Base-by-base conservation (phyloP, 2,329 filamentous ascomycete genomes). In the Colletotrichum sojae region DNA sequence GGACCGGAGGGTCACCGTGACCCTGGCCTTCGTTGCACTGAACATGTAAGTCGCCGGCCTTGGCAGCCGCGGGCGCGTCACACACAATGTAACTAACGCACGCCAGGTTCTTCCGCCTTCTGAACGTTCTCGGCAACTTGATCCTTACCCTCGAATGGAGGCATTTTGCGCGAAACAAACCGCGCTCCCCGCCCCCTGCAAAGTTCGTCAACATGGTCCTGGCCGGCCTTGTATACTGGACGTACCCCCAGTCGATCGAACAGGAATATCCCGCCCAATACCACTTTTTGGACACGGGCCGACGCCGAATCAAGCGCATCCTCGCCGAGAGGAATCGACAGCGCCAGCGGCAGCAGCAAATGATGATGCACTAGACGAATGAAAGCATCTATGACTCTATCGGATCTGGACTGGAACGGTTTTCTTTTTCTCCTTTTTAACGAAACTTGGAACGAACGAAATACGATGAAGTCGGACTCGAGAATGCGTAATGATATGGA, bases 221-320 rank as follows among this genome's bases (percentile, higher is more conserved):
- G 39, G 73, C 78, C 0, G 73, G 75, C 1, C 64, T 82, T 27
- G 78, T 82, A n/a, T 78, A 81, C 54, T 83, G 80, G 79, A 82
- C 81, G 5, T 82, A 83, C 40, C 82, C 82, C 8, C 79, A 79
- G 49, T 78, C 75, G 20, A 73, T 82, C 5, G 79, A 82, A 66
- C 81, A 82, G 63, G 76, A 76, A 31, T 82, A 81, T 48, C 78
- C 79, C 39, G 49, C 67, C 10, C 67, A 67, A 36, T 70, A 70
- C 31, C 64, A 70, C 27, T 61, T 69, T 18, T 60, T 69, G 49
- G 66, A 69, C 51, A 69, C 67, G 22, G 67, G 67, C 51, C 55
- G 67, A 13, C 67, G 67, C 36, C 67, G 67, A 6, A 58, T 69
- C 45, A 69, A 61, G 56, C 64, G 62, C 15, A 69, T 69, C 36